Evolutionary conservation across 2,329 filamentous ascomycete species (phyloP).

Genomic region (Neopestalotiopsis sp.): DNA sequence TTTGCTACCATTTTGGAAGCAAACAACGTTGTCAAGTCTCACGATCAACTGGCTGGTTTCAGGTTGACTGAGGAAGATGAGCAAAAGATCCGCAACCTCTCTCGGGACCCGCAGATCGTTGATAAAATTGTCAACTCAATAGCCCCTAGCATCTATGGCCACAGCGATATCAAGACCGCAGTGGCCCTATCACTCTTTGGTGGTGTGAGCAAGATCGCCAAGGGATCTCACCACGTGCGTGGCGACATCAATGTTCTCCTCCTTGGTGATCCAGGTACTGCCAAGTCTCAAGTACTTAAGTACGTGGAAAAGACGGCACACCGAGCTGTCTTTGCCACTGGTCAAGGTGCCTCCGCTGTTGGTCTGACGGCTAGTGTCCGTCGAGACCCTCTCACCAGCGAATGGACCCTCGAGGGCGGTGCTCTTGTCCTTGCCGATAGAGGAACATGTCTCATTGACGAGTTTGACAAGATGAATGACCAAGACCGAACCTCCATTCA

Average conservation of each 20-base stretch:
- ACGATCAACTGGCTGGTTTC: slow-evolving; percentile 97
- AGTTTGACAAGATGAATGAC: slow-evolving; percentile 99
- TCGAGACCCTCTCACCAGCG: slow-evolving; percentile 90
- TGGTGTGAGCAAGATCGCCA: slow-evolving; percentile 89
- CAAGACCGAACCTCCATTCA: slow-evolving; percentile 98
- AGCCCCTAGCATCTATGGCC: slow-evolving; percentile 96
- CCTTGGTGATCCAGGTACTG: slow-evolving; percentile 95
- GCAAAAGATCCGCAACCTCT: slow-evolving; percentile 84
- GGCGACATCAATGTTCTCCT: slow-evolving; percentile 98
- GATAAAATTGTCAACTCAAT: slow-evolving; percentile 94
- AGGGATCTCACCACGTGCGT: slow-evolving; percentile 86
- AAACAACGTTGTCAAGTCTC: slow-evolving; percentile 95
- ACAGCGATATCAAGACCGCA: slow-evolving; percentile 96
- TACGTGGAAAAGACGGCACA: slow-evolving; percentile 98
- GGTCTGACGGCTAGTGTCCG: slow-evolving; percentile 97
- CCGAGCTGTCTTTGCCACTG: slow-evolving; percentile 94
- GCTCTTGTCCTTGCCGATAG: slow-evolving; percentile 93
- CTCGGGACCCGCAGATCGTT: slow-evolving; percentile 86
- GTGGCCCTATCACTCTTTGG: slow-evolving; percentile 94
- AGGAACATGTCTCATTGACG: slow-evolving; percentile 94
- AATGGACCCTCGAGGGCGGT: slow-evolving; percentile 97
- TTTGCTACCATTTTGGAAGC: slow-evolving; percentile 98
- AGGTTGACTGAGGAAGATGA: slow-evolving; percentile 94
- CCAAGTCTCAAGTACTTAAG: slow-evolving; percentile 96
- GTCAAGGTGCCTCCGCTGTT: slow-evolving; percentile 94